A percentile compares a stretch with the other conserved stretches of the same genome.
phyloP scores from a whole-genome alignment of 768 basidiomycete species.

The Leccinum subgranulosum region DNA sequence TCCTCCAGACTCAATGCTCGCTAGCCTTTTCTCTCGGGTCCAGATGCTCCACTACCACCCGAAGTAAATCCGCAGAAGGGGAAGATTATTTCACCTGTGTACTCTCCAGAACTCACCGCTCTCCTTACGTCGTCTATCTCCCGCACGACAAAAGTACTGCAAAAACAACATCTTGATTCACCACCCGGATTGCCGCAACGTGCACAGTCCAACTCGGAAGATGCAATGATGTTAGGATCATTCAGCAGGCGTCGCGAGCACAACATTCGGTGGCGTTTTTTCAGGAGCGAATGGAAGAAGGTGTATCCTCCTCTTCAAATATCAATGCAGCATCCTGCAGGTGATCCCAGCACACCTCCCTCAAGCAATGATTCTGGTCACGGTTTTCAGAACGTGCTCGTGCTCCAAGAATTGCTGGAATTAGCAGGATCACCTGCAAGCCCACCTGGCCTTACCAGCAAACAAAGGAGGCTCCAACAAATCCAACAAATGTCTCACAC shows the following conservation, averaged over 20 bases:
- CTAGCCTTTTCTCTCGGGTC: conserved; percentile 57
- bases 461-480: conserved; percentile 8
- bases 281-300: conserved; percentile 50
- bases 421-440: conserved; percentile 38
- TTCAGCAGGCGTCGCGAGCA: conserved; percentile 72
- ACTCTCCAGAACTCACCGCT: conserved; percentile 57
- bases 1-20: conserved; percentile 4
- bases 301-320: conserved; percentile 60
- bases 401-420: conserved; percentile 45
- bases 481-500: not conserved
- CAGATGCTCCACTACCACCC: conserved; percentile 38
- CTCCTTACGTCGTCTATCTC: conserved; percentile 56
- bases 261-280: conserved; percentile 71
- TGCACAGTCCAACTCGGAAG: conserved; percentile 54
- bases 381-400: conserved; percentile 41
- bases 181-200: conserved; percentile 60
- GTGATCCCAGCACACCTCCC: conserved; percentile 8
- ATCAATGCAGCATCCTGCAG: conserved; percentile 20
- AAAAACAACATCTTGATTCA: conserved; percentile 35
- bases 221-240: conserved; percentile 57
- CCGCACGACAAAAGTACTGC: conserved; percentile 44
- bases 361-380: conserved; percentile 12
- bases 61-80: conserved; percentile 50
- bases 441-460: conserved; percentile 31
- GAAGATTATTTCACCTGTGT: conserved; percentile 60